Evolutionary conservation across 2,329 filamentous ascomycete genomes (phyloP).

Genomic region (Pseudopyrenochaeta lycopersici): DNA sequence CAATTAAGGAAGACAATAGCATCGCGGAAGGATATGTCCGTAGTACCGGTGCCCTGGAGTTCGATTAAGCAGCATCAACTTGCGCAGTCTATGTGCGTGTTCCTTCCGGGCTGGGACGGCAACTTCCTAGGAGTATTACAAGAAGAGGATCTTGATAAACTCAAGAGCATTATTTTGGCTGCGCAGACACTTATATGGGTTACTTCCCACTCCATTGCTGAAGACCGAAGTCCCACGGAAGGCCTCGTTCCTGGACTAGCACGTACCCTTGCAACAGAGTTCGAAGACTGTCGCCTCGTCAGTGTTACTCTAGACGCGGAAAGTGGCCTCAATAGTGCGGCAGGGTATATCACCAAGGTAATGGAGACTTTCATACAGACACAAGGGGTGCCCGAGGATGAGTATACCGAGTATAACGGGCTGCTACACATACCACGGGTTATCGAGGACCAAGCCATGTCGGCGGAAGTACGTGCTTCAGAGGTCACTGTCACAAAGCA

Average conservation of each 20-base stretch:
- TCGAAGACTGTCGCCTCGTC: conserved; percentile 14
- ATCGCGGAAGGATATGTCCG: background rate
- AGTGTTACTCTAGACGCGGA: conserved; percentile 9
- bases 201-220: background rate
- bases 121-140: conserved; percentile 11
- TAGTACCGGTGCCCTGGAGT: conserved; percentile 7
- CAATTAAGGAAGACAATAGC: background rate
- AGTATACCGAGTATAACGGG: conserved; percentile 16
- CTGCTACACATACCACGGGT: background rate
- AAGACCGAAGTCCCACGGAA: conserved; percentile 6
- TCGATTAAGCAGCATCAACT: conserved; percentile 1
- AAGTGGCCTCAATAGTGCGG: background rate
- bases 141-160: conserved; percentile 6
- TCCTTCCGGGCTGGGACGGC: conserved; percentile 12
- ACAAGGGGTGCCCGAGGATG: conserved; percentile 14
- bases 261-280: conserved; percentile 18
- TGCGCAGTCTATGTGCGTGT: conserved; percentile 8
- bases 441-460: no score
- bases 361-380: background rate
- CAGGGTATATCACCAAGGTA: conserved; percentile 6
- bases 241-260: conserved; percentile 17
- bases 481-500: conserved; percentile 18
- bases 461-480: background rate
- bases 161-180: conserved; percentile 8
- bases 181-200: conserved; percentile 12